Evolutionary conservation across 2,329 filamentous ascomycete genomes (phyloP).

Genomic region (Fragosphaeria purpurea): DNA sequence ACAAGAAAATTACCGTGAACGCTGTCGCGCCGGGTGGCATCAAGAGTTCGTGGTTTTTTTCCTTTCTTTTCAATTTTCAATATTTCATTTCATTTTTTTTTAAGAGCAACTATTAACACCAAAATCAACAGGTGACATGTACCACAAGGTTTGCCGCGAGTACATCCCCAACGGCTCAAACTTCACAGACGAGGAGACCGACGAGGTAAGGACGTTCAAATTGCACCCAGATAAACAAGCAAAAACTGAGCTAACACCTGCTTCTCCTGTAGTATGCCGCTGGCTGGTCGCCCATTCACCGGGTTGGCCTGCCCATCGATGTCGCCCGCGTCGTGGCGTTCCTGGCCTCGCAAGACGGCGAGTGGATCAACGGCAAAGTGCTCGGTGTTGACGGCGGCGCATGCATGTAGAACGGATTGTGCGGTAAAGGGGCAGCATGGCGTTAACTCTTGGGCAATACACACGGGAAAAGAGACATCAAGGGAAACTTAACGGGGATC

Average conservation of each 20-base stretch:
- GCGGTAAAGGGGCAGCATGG: too few relatives aligned
- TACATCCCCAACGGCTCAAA: slow-evolving; percentile 30
- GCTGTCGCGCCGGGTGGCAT: slow-evolving; percentile 25
- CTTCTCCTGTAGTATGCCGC: slow-evolving; percentile 21
- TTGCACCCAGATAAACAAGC: too few relatives aligned
- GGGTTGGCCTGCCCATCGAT: slow-evolving; percentile 23
- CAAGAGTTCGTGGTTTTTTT: slow-evolving; percentile 16
- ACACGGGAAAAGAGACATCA: too few relatives aligned
- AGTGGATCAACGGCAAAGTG: slow-evolving; percentile 31
- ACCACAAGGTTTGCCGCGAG: slow-evolving; percentile 24
- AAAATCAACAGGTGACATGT: slow-evolving; percentile 18
- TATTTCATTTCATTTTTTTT: too few relatives aligned
- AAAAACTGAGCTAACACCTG: not conserved
- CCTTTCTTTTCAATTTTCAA: not conserved
- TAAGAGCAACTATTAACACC: not conserved
- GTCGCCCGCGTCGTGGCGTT: slow-evolving; percentile 23
- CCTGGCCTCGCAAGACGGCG: slow-evolving; percentile 22
- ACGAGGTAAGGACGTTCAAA: slow-evolving; percentile 10
- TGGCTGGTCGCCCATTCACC: slow-evolving; percentile 23
- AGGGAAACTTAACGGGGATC: too few relatives aligned
- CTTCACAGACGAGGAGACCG: slow-evolving; percentile 16
- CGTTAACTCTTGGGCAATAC: too few relatives aligned
- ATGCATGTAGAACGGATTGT: slow-evolving; percentile 11
- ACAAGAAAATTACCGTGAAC: slow-evolving; percentile 28
- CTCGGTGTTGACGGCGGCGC: slow-evolving; percentile 18